Base-by-base conservation (phyloP, 176 grass and related monocot species). In the Lolium multiflorum region DNA sequence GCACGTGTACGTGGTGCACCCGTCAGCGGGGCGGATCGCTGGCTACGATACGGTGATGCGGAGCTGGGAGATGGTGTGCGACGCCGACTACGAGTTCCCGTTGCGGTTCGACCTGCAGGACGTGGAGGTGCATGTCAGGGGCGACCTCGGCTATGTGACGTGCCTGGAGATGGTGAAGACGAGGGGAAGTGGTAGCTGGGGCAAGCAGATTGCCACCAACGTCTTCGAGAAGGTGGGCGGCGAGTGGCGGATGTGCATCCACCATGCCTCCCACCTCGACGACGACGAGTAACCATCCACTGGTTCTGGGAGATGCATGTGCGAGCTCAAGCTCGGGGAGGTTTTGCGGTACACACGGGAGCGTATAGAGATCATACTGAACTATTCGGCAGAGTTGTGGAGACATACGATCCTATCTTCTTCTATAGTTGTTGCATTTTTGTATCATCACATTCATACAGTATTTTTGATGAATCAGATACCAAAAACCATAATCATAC, bases 41-140 rank as follows among this genome's bases (percentile, higher is more conserved):
- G 91, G 93, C 11, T 91, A 95, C 60, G 96, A 98, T n/a, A 75
- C 90, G 81, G 96, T 95, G 50, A 95, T 94, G 93, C 89, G 81
- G 86, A 95, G 96, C 82, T 95, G 96, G 96, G 96, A 98, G 84
- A 88, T 92, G 67, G 96, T 98, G 50, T 95, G 85, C 3, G 84
- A 74, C 20, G 81, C 90, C 1, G 95, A 89, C 35, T 83, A 92
- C 16, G 95, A 98, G 76, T 98, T 98, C 82, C 95, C 95, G 10
- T 84, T 98, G 11, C 90, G 86, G 58, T 90, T 95, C 39, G 95
- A 98, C 82, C 88, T 98, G 66, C 89, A 90, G 82, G 87, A 93
- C 75, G 80, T 98, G 6, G 95, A 90, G 87, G 95, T 95, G 55
- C 85, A 90, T 79, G 85, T 95, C 74, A 90, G 80, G 12, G 95